These are phyloP conservation scores for Gossypium arboreum DNA, from an alignment of 345 rosid species.

Conservation along the genomic window DNA sequence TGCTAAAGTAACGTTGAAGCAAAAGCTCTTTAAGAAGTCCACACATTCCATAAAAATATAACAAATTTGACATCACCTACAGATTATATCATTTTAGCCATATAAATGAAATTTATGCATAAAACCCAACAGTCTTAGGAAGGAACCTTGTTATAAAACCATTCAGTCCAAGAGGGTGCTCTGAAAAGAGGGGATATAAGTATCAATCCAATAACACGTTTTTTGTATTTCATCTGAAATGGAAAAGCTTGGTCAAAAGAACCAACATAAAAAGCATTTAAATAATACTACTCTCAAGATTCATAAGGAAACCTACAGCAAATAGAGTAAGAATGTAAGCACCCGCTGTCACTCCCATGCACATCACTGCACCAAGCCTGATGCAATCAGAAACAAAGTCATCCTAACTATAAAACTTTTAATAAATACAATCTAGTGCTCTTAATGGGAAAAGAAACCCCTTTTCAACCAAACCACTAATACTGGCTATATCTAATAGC, in stretches of 20 bases:
- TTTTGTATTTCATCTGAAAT: conserved; percentile 80
- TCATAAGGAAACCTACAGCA: conserved; percentile 55
- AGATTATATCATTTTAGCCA: conserved; percentile 14
- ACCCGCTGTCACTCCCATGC: conserved; percentile 97
- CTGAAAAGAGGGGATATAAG: conserved; percentile 88
- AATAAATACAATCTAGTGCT: background rate
- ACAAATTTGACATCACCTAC: conserved; percentile 66
- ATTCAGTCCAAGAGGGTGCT: conserved; percentile 94
- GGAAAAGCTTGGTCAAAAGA: conserved; percentile 19
- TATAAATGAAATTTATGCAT: background rate
- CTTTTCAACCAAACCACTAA: background rate
- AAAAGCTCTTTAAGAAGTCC: conserved; percentile 71
- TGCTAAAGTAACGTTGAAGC: conserved; percentile 89
- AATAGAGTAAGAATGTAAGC: conserved; percentile 86
- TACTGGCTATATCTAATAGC: background rate
- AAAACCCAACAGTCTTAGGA: background rate
- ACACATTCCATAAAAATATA: conserved; percentile 89
- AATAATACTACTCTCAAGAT: background rate
- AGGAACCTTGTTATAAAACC: conserved; percentile 80
- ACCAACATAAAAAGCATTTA: conserved; percentile 7
- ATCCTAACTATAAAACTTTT: background rate
- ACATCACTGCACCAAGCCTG: conserved; percentile 93
- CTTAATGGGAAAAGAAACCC: background rate
- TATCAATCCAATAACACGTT: conserved; percentile 88
- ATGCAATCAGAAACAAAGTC: conserved; percentile 20